Evolutionary conservation across 345 rosid species (phyloP).

Genomic region (Populus ilicifolia): DNA sequence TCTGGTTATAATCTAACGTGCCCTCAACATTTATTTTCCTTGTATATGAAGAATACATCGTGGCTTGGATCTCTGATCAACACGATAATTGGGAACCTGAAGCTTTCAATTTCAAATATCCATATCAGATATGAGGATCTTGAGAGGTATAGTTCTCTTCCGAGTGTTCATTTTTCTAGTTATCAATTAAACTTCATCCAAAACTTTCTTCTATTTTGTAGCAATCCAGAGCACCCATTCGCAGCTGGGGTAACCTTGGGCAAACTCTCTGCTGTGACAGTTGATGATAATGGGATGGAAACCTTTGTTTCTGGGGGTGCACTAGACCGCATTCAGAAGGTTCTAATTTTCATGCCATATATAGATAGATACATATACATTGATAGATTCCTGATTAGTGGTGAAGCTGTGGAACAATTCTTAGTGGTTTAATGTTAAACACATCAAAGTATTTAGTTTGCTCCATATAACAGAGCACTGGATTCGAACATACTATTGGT

Average conservation of each 20-base stretch:
- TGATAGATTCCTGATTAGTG: neutral
- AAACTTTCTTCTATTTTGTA: conserved; percentile 28
- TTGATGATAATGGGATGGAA: conserved; percentile 86
- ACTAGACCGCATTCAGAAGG: conserved; percentile 78
- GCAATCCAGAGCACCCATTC: conserved; percentile 90
- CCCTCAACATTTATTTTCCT: conserved; percentile 21
- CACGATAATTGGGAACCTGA: conserved; percentile 91
- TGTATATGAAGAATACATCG: conserved; percentile 72
- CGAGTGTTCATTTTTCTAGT: neutral
- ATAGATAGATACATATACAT: too few species aligned
- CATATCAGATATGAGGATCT: conserved; percentile 96
- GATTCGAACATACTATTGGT: neutral
- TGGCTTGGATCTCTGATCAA: conserved; percentile 94
- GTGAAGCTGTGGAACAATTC: neutral
- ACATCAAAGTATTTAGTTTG: neutral
- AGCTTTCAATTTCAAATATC: conserved; percentile 93
- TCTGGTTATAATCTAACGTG: conserved; percentile 19
- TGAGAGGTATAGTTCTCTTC: conserved; percentile 58
- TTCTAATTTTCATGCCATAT: conserved; percentile 19
- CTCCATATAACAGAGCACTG: neutral
- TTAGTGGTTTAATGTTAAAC: neutral
- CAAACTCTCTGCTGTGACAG: conserved; percentile 89
- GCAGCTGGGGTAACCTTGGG: conserved; percentile 83
- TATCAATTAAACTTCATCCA: conserved; percentile 1
- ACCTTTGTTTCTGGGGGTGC: conserved; percentile 82